Evolutionary conservation across 2,329 filamentous ascomycete species (phyloP).

Genomic region (Clarireedia sp.): DNA sequence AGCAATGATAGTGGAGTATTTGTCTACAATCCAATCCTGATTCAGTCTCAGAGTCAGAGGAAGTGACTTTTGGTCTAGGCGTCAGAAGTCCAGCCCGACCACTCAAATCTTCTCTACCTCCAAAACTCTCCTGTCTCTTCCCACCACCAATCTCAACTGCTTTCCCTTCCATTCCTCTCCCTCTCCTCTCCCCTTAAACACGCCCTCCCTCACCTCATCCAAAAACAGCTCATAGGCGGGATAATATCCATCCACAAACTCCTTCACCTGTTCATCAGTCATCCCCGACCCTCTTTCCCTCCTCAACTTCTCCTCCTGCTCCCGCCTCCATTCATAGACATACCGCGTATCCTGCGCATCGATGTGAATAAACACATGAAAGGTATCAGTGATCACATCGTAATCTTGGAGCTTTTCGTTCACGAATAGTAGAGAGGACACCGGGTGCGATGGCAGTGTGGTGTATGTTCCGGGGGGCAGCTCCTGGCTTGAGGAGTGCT

Average conservation of each 20-base stretch:
- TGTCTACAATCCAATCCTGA: neutral
- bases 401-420: constrained; percentile 52
- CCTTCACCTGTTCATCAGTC: constrained; percentile 54
- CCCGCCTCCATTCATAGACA: constrained; percentile 60
- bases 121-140: constrained; percentile 37
- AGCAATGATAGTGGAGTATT: neutral
- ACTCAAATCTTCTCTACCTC: constrained; percentile 28
- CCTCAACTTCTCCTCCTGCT: constrained; percentile 55
- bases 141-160: constrained; percentile 43
- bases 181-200: constrained; percentile 31
- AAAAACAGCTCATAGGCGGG: constrained; percentile 51
- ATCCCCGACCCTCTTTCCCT: constrained; percentile 52
- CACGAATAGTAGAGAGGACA: constrained; percentile 48
- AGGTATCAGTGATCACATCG: constrained; percentile 48
- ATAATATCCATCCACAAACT: constrained; percentile 55
- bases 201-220: constrained; percentile 39
- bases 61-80: no score
- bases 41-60: neutral
- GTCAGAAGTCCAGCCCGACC: neutral
- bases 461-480: constrained; percentile 15
- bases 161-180: constrained; percentile 31
- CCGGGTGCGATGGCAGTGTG: constrained; percentile 38
- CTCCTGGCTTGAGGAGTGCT: constrained; percentile 28
- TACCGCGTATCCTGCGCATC: constrained; percentile 54
- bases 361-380: constrained; percentile 56